Conservation (phyloP, 371 early-diverging fungal species). For the Amoeboaphelidium protococcarum region DNA sequence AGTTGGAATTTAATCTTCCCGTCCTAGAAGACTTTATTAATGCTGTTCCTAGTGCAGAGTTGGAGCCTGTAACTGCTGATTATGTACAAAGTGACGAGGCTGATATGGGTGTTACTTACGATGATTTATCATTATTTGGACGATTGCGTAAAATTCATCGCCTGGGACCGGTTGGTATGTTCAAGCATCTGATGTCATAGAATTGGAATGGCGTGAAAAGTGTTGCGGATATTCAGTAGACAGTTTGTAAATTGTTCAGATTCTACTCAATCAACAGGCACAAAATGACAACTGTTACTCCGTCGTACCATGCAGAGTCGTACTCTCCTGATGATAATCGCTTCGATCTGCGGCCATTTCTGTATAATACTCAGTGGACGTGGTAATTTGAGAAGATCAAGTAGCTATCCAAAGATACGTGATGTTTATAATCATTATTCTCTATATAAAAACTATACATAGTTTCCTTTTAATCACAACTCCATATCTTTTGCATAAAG, state of each 20-base stretch:
- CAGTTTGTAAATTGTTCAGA: conserved; percentile 76
- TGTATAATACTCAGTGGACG: conserved; percentile 63
- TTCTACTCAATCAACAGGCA: conserved; percentile 91
- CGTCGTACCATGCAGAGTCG: conserved; percentile 42
- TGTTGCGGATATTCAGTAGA: conserved; percentile 33
- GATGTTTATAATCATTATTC: too few species aligned
- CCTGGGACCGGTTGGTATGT: conserved; percentile 83
- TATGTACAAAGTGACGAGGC: conserved; percentile 66
- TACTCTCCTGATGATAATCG: conserved; percentile 92
- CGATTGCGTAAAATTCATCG: conserved; percentile 55
- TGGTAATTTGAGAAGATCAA: conserved; percentile 81
- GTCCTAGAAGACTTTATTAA: conserved; percentile 34
- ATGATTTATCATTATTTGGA: conserved; percentile 70
- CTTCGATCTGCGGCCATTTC: conserved; percentile 79
- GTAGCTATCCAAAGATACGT: too few species aligned
- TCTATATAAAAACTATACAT: too few species aligned
- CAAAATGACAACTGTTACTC: conserved; percentile 88
- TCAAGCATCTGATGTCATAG: conserved; percentile 41
- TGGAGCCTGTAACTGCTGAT: conserved; percentile 54
- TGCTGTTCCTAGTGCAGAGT: conserved; percentile 80
- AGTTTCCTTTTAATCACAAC: too few species aligned
- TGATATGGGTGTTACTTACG: conserved; percentile 95
- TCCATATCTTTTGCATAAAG: too few species aligned
- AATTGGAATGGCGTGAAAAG: conserved; percentile 41
- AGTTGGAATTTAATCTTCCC: conserved; percentile 29